Evolutionary conservation across 2,329 filamentous ascomycete species (phyloP).

Genomic region (Penicillium fuscoglaucum): DNA sequence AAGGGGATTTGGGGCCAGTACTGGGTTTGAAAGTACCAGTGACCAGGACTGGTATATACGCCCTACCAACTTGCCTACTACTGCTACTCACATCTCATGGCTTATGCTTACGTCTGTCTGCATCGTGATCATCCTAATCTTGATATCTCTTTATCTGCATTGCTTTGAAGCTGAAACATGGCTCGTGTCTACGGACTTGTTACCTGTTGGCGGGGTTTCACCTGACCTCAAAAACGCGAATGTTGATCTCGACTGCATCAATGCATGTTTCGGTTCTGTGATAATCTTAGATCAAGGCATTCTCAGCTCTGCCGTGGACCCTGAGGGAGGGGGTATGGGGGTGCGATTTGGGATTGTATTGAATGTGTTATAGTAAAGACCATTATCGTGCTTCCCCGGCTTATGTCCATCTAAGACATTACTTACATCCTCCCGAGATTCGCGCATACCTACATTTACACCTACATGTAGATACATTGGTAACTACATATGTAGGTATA

Average conservation of each 20-base stretch:
- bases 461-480: not conserved
- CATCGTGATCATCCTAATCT: not conserved
- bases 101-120: not conserved
- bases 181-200: not conserved
- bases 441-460: not conserved
- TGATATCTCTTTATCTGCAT: not conserved
- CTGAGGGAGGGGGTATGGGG: not conserved
- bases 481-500: not conserved
- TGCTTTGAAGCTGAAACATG: not conserved
- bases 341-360: not conserved
- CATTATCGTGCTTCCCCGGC: not conserved
- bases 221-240: not conserved
- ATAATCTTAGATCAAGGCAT: not conserved
- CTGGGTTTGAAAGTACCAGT: conserved; percentile 61
- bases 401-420: not conserved
- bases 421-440: not conserved
- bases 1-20: conserved; percentile 72
- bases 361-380: not conserved
- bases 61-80: no score
- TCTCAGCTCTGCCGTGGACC: not conserved
- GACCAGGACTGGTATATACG: not conserved
- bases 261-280: conserved; percentile 4
- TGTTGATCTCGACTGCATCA: conserved; percentile 1
- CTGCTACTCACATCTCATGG: no score
- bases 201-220: not conserved